phyloP scores from a whole-genome alignment of 129 eudicot genomes.

The Arctium lappa region DNA sequence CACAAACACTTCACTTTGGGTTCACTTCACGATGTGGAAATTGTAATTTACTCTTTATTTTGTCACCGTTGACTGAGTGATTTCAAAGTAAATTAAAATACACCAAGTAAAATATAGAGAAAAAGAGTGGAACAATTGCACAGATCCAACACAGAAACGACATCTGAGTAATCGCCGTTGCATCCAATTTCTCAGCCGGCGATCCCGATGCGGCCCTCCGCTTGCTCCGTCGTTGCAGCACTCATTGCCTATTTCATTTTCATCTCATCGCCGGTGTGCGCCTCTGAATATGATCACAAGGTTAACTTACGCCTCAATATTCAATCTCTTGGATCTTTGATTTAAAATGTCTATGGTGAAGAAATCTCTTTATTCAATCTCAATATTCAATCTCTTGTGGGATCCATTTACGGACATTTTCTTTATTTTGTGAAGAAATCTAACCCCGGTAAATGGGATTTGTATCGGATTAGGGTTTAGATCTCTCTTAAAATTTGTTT shows the following conservation, averaged over 20 bases:
- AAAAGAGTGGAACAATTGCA: constrained; percentile 1
- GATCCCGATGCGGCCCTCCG: constrained; percentile 62
- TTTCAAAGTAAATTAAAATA: constrained; percentile 18
- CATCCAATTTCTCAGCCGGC: constrained; percentile 48
- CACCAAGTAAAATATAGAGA: neutral
- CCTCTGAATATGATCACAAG: constrained; percentile 82
- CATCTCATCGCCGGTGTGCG: constrained; percentile 52
- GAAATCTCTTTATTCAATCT: too few relatives aligned
- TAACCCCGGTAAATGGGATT: constrained; percentile 2
- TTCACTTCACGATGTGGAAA: too few relatives aligned
- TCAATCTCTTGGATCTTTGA: constrained; percentile 14
- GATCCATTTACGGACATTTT: constrained; percentile 13
- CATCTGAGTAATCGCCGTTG: constrained; percentile 19
- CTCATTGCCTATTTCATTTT: constrained; percentile 30
- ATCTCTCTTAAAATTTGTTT: constrained; percentile 1
- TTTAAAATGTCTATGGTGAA: neutral
- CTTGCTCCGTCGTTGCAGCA: constrained; percentile 5
- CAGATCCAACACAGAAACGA: constrained; percentile 23
- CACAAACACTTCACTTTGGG: too few relatives aligned
- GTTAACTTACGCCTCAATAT: constrained; percentile 25
- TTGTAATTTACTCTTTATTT: neutral
- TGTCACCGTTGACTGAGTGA: constrained; percentile 17
- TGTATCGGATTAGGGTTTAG: constrained; percentile 27
- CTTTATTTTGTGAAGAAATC: neutral
- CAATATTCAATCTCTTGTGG: neutral